These are phyloP conservation scores for Geranium brycei DNA, from an alignment of 345 rosid species.

Conservation along the genomic window DNA sequence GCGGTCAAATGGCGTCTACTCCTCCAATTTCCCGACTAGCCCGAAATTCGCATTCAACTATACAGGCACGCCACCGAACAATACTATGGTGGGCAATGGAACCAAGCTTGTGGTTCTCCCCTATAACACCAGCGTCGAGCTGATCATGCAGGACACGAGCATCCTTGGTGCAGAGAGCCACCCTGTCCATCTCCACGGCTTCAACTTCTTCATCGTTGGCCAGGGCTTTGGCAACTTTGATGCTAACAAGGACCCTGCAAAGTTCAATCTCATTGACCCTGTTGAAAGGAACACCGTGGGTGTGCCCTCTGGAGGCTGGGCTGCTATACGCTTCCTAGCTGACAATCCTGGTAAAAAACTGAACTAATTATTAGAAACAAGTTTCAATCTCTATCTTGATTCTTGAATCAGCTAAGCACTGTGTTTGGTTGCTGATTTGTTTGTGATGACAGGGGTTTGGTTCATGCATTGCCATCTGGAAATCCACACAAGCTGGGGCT, in stretches of 20 bases:
- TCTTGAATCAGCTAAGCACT: no score
- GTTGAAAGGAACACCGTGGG: slow-evolving; percentile 52
- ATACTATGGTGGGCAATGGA: slow-evolving; percentile 45
- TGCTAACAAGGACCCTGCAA: slow-evolving; percentile 37
- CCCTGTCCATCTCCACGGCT: slow-evolving; percentile 63
- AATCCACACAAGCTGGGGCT: slow-evolving; percentile 71
- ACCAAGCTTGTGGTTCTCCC: slow-evolving; percentile 49
- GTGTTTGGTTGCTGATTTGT: no score
- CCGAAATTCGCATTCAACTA: slow-evolving; percentile 38
- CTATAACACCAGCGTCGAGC: slow-evolving; percentile 47
- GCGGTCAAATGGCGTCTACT: slow-evolving; percentile 35
- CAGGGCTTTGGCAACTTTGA: slow-evolving; percentile 60
- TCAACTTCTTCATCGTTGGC: slow-evolving; percentile 58
- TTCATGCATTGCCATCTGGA: slow-evolving; percentile 74
- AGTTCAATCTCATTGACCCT: slow-evolving; percentile 44
- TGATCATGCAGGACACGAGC: slow-evolving; percentile 56
- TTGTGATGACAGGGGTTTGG: slow-evolving; percentile 36
- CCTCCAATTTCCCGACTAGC: slow-evolving; percentile 29
- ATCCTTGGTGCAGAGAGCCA: slow-evolving; percentile 66
- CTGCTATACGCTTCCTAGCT: slow-evolving; percentile 54
- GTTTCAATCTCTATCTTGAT: no score
- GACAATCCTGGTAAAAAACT: slow-evolving; percentile 46
- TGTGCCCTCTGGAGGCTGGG: slow-evolving; percentile 62
- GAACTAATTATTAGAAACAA: no score
- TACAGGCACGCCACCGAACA: slow-evolving; percentile 45